Conservation (phyloP, 2,329 filamentous ascomycete genomes). For the Alternaria triticimaculans region DNA sequence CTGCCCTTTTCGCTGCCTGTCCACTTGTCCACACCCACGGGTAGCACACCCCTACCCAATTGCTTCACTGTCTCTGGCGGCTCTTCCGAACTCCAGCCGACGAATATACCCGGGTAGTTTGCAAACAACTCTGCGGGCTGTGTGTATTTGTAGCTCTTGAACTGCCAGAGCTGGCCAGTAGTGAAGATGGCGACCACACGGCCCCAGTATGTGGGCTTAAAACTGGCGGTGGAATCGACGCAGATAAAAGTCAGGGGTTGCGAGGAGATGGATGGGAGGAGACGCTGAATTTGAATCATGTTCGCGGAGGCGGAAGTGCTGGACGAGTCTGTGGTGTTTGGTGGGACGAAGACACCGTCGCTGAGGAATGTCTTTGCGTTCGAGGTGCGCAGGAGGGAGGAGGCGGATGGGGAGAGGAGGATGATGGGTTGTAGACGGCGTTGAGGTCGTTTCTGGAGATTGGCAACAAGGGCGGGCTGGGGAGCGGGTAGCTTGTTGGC, state of each 20-base stretch:
- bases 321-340: slow-evolving; percentile 67
- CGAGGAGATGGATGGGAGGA: slow-evolving; percentile 70
- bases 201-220: slow-evolving; percentile 98
- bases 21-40: slow-evolving; percentile 85
- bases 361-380: slow-evolving; percentile 96
- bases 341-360: slow-evolving; percentile 78
- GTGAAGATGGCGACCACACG: slow-evolving; percentile 96
- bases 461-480: slow-evolving; percentile 47
- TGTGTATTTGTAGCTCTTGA: slow-evolving; percentile 97
- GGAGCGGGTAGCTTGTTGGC: slow-evolving; percentile 45
- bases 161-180: slow-evolving; percentile 97
- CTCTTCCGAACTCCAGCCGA: slow-evolving; percentile 88
- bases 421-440: slow-evolving; percentile 79
- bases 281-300: slow-evolving; percentile 84
- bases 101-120: slow-evolving; percentile 84
- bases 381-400: slow-evolving; percentile 90
- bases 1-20: slow-evolving; percentile 59
- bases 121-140: slow-evolving; percentile 87
- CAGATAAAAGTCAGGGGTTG: slow-evolving; percentile 91
- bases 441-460: slow-evolving; percentile 49
- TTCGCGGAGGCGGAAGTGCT: slow-evolving; percentile 64
- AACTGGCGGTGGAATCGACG: slow-evolving; percentile 89
- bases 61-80: slow-evolving; percentile 77
- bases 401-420: slow-evolving; percentile 93
- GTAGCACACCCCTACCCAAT: slow-evolving; percentile 86